These are phyloP conservation scores for Trichomonascaceae sp. DNA, from an alignment of 1,139 yeast species.

Conservation along the genomic window DNA sequence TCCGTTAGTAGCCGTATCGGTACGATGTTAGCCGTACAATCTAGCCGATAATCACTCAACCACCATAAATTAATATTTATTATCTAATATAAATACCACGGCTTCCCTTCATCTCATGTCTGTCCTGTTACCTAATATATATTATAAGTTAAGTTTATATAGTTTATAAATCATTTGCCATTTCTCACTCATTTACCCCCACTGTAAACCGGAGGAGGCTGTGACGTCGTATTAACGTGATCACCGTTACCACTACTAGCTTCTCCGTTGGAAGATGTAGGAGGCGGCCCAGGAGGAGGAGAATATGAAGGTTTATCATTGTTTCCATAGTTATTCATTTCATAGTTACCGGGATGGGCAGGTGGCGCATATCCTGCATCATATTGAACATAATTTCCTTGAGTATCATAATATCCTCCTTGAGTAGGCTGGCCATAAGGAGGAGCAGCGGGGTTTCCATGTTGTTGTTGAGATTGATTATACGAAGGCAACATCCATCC, in stretches of 20 bases:
- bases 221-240: neutral
- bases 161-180: neutral
- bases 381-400: constrained; percentile 49
- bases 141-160: neutral
- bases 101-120: neutral
- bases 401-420: constrained; percentile 71
- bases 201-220: constrained; percentile 3
- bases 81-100: neutral
- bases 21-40: neutral
- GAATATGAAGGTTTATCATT: neutral
- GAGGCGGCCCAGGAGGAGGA: neutral
- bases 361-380: constrained; percentile 11
- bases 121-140: neutral
- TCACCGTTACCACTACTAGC: neutral
- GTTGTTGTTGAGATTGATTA: constrained; percentile 61
- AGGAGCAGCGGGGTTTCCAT: constrained; percentile 35
- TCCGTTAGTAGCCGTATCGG: neutral
- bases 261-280: neutral
- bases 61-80: no score
- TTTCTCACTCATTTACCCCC: neutral
- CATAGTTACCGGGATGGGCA: constrained; percentile 2
- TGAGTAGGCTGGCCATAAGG: constrained; percentile 55
- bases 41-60: no score
- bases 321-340: neutral
- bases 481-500: constrained; percentile 91